These are phyloP conservation scores for Colletotrichum lentis DNA, from an alignment of 2,329 filamentous ascomycete species.

Conservation along the genomic window DNA sequence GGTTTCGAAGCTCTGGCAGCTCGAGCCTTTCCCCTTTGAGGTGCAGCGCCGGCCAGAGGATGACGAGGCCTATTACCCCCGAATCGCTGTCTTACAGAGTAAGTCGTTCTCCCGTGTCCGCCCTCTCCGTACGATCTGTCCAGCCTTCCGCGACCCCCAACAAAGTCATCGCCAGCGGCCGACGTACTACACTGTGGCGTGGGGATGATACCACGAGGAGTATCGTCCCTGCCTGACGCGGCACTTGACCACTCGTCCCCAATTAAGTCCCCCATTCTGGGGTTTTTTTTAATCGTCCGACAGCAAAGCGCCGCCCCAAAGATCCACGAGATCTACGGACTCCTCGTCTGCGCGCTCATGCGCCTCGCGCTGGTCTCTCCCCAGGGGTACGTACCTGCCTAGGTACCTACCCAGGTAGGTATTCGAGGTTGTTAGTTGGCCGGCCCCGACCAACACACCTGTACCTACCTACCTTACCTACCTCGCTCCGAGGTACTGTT, in stretches of 20 bases:
- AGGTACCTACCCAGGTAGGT: neutral
- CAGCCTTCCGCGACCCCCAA: conserved; percentile 10
- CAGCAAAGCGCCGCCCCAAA: conserved; percentile 19
- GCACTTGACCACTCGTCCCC: conserved; percentile 23
- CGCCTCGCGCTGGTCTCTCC: conserved; percentile 10
- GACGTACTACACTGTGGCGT: conserved; percentile 30
- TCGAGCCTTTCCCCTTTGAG: conserved; percentile 33
- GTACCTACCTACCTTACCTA: conserved; percentile 8
- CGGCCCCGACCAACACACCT: conserved; percentile 1
- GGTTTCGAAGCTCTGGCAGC: conserved; percentile 36
- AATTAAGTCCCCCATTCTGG: neutral
- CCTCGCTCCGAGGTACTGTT: conserved; percentile 5
- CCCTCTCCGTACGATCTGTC: conserved; percentile 13
- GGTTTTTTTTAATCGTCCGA: neutral
- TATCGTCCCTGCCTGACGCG: conserved; percentile 31
- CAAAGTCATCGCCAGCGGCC: conserved; percentile 27
- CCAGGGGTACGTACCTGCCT: conserved; percentile 14
- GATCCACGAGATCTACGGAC: neutral
- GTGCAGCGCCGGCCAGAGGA: conserved; percentile 27
- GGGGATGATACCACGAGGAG: conserved; percentile 12
- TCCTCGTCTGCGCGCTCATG: conserved; percentile 24
- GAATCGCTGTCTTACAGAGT: conserved; percentile 21
- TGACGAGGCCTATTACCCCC: conserved; percentile 34
- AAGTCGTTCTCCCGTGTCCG: conserved; percentile 6
- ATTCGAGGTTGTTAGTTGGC: conserved; percentile 8